phyloP scores from a whole-genome alignment of 228 moss, liverwort and hornwort genomes.

The Sphagnum magellanicum region DNA sequence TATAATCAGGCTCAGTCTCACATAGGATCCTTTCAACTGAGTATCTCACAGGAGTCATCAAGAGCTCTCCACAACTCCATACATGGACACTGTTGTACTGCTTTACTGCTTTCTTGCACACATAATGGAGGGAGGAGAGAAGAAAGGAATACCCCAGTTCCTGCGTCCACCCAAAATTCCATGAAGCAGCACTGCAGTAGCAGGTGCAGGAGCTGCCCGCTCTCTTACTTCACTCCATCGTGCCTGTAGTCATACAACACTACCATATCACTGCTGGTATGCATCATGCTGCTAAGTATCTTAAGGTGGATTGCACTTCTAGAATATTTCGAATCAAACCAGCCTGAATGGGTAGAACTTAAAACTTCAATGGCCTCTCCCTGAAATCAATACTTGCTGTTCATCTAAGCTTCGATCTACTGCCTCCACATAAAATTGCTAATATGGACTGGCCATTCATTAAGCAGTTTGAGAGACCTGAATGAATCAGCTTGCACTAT shows the following conservation, averaged over 20 bases:
- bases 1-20: too few species aligned
- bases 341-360: not conserved
- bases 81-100: not conserved
- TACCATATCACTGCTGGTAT: not conserved
- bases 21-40: not conserved
- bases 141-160: conserved; percentile 61
- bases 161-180: conserved; percentile 88
- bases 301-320: not conserved
- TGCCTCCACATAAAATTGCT: not conserved
- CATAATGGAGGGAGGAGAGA: not conserved
- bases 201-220: conserved; percentile 67
- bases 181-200: conserved; percentile 85
- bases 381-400: not conserved
- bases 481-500: not conserved
- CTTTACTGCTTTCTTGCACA: not conserved
- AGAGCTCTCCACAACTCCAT: not conserved
- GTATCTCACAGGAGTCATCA: not conserved
- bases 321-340: not conserved
- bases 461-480: not conserved
- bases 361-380: too few species aligned
- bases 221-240: conserved; percentile 76
- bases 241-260: conserved; percentile 27
- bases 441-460: not conserved
- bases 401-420: not conserved
- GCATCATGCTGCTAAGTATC: not conserved